Percentiles rank a stretch among this genome's conserved stretches.
Evolutionary conservation across 768 basidiomycete species (phyloP).

Genomic region (Xerocomellus chrysenteron): DNA sequence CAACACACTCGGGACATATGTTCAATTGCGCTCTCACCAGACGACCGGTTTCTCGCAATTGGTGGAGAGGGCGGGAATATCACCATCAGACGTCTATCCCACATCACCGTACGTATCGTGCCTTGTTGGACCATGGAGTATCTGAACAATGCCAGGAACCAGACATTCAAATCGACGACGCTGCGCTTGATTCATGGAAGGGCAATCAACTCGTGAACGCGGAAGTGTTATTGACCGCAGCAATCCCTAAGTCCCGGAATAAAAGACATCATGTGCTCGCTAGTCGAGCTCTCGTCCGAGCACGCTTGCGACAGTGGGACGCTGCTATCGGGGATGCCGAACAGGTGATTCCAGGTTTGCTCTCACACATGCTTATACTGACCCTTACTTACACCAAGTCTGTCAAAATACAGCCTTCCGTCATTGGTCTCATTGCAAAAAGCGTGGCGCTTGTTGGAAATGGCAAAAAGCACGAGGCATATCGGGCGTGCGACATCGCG

Average conservation of each 20-base stretch:
- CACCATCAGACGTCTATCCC: background rate
- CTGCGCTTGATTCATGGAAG: background rate
- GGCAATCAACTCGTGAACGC: background rate
- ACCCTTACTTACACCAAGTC: background rate
- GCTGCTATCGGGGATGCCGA: constrained; percentile 1
- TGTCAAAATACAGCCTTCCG: background rate
- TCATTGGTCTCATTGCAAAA: constrained; percentile 5
- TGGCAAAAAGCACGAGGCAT: background rate
- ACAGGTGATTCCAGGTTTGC: background rate
- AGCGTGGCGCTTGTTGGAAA: background rate
- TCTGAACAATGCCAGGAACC: background rate
- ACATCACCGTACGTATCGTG: background rate
- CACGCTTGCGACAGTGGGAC: constrained; percentile 5
- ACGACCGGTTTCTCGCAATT: background rate
- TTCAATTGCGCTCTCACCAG: background rate
- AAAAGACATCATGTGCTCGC: background rate
- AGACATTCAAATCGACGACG: background rate
- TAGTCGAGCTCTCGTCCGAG: background rate
- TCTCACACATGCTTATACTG: background rate
- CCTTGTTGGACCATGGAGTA: no score
- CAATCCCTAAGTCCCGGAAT: background rate
- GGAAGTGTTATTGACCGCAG: background rate
- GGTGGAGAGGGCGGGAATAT: background rate
- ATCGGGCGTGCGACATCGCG: constrained; percentile 1
- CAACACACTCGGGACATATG: background rate